These are phyloP conservation scores for Botrytis tulipae DNA, from an alignment of 2,329 filamentous ascomycete species.

Conservation along the genomic window DNA sequence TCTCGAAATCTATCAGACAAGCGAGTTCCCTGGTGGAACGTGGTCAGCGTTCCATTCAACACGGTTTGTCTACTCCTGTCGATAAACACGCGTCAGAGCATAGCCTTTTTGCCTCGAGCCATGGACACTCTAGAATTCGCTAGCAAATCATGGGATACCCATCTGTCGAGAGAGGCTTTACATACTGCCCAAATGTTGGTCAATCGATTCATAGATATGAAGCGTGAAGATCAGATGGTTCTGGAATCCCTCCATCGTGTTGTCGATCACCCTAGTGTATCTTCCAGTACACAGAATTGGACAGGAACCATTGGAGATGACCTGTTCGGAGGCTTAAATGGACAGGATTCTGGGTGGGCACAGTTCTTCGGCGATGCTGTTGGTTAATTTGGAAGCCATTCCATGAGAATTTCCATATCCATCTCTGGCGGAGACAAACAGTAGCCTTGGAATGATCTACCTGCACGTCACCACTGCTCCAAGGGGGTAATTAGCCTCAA, in stretches of 20 bases:
- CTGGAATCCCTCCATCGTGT: conserved; percentile 27
- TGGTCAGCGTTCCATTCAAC: conserved; percentile 29
- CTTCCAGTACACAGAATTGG: not conserved
- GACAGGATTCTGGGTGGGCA: conserved; percentile 10
- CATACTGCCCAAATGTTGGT: conserved; percentile 30
- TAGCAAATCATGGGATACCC: conserved; percentile 24
- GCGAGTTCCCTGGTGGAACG: conserved; percentile 31
- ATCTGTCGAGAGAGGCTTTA: conserved; percentile 30
- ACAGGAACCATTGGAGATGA: not conserved
- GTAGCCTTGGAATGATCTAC: not conserved
- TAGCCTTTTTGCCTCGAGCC: conserved; percentile 26
- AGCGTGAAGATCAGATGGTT: conserved; percentile 22
- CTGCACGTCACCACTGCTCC: not conserved
- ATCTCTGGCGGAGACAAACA: not conserved
- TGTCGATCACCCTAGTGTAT: conserved; percentile 15
- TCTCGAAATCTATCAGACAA: conserved; percentile 22
- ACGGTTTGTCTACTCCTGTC: conserved; percentile 29
- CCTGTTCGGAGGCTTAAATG: not conserved
- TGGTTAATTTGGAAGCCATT: not conserved
- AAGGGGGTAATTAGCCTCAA: no score
- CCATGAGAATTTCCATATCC: not conserved
- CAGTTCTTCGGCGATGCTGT: conserved; percentile 10
- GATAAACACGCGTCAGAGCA: conserved; percentile 26
- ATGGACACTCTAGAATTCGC: conserved; percentile 27
- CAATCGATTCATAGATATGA: conserved; percentile 26